Evolutionary conservation across 2,329 filamentous ascomycete species (phyloP), one percentile per base, ranked within the genome.

Genomic region (Claviceps lovelessii): DNA sequence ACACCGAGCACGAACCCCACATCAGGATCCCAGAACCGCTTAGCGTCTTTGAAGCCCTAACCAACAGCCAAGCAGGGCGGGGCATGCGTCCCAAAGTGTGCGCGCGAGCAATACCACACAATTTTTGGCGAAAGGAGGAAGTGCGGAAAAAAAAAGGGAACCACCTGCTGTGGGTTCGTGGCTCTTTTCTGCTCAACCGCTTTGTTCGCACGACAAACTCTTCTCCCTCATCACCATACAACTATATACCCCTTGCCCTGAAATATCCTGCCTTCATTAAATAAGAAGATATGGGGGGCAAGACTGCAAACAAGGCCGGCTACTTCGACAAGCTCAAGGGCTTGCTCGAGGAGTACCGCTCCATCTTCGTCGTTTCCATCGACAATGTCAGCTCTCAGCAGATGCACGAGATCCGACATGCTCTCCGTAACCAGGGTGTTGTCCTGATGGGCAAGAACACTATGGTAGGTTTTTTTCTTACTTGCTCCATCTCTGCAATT

Each of bases 381-480:
- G 88, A 97, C 89, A 98, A 97, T 98, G 93, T 98, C 84, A 89
- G 86, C 76, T 98, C 93, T 67, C 93, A 98, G 85, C 94, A 98
- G 85, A 98, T 98, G 94, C 93, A 98, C 88, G 93, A 98, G 84
- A 97, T 98, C 76, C 88, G 93, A 74, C 78, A 85, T 70, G 77
- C 88, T 69, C 87, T 98, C 74, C 90, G 93, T 73, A 86, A 85
- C 61, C 78, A 95, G 76, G 90, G 83, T 76, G 87, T 97, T 67
- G 90, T 98, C 67, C 81, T 98, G 78, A 97, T 97, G 93, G 93
- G 91, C 73, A 97, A 96, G 86, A 98, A 98, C 85, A 98, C 93
- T 76, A 98, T 98, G 93, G 91, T 93, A 76, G 58, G 79, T 65
- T 47, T 47, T 17, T 5, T 9, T 31, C 15, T 0, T 7, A 23